Evolutionary conservation across 139 green algal species (phyloP).

Genomic region (Penium margaritaceum): DNA sequence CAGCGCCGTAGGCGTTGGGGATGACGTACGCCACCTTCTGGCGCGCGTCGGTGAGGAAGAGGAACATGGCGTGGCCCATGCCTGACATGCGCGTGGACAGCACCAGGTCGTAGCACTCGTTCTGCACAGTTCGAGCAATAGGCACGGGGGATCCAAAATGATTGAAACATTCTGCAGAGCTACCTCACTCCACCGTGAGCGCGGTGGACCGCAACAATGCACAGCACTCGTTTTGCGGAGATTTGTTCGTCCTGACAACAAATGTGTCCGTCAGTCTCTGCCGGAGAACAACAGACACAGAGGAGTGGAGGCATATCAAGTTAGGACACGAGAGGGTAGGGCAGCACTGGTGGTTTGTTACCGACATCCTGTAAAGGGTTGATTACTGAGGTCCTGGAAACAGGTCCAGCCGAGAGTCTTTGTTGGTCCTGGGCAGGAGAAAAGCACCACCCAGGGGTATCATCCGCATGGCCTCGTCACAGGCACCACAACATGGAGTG

Average conservation of each 20-base stretch:
- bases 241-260: not conserved
- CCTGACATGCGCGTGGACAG: slow-evolving; percentile 25
- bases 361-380: no score
- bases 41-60: slow-evolving; percentile 29
- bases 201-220: not conserved
- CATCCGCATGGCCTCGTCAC: no score
- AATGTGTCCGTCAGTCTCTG: not conserved
- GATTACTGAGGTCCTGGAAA: no score
- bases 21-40: slow-evolving; percentile 32
- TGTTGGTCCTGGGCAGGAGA: no score
- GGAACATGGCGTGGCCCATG: slow-evolving; percentile 36
- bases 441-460: no score
- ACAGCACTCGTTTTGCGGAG: not conserved
- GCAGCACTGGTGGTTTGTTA: no score
- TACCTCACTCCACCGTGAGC: not conserved
- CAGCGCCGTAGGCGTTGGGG: slow-evolving; percentile 35
- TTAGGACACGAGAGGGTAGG: no score
- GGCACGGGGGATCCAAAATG: not conserved
- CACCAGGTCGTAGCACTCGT: slow-evolving; percentile 38
- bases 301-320: no score
- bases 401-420: no score
- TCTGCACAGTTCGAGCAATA: slow-evolving; percentile 8
- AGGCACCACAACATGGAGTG: no score
- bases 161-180: not conserved
- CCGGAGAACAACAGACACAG: no score